A percentile compares a stretch with the other conserved stretches of the same genome.
Conservation (phyloP, 2,329 filamentous ascomycete genomes). For the Cladophialophora immunda region DNA sequence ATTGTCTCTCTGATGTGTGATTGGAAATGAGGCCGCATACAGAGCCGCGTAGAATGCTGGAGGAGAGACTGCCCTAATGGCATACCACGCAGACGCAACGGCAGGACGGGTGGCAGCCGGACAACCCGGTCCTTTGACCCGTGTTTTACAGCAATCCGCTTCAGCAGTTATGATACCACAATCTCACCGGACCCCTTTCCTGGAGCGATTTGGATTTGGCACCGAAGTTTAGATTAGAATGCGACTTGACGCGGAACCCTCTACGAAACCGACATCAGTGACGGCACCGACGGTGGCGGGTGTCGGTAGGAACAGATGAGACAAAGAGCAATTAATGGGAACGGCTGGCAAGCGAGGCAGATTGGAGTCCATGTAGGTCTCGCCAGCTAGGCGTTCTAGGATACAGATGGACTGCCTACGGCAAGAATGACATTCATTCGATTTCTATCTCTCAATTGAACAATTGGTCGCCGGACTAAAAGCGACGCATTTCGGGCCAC, state of each 20-base stretch:
- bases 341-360: background rate
- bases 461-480: no score
- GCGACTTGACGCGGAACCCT: background rate
- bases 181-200: slow-evolving; percentile 5
- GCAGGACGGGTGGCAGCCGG: background rate
- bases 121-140: slow-evolving; percentile 9
- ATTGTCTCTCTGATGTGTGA: background rate
- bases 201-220: slow-evolving; percentile 20
- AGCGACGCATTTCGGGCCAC: background rate
- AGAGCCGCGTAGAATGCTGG: background rate
- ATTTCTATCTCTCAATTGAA: background rate
- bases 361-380: background rate
- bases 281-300: background rate
- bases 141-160: slow-evolving; percentile 1
- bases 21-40: background rate
- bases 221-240: slow-evolving; percentile 19
- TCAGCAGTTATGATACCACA: slow-evolving; percentile 23
- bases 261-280: slow-evolving; percentile 5
- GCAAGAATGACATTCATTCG: slow-evolving; percentile 1
- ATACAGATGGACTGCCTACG: background rate
- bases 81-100: background rate
- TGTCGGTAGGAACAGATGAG: background rate
- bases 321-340: background rate
- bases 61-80: slow-evolving; percentile 1
- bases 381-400: slow-evolving; percentile 3